These are phyloP conservation scores for Maudiozyma pseudohumilis DNA, from an alignment of 805 yeast species.

Conservation along the genomic window DNA sequence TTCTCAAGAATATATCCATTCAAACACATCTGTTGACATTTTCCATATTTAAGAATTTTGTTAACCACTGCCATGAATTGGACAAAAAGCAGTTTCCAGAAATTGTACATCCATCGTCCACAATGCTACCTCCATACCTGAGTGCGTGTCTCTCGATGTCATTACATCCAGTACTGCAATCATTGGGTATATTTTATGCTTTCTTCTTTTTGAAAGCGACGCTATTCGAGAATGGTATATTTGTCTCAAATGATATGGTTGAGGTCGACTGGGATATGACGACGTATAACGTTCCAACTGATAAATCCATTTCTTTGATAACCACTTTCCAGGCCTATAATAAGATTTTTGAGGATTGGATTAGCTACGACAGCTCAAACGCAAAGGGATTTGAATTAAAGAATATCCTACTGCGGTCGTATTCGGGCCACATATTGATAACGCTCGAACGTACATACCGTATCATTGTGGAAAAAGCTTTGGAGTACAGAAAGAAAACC, in stretches of 20 bases:
- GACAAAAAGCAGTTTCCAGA: constrained; percentile 17
- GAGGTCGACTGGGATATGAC: constrained; percentile 10
- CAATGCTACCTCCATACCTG: constrained; percentile 17
- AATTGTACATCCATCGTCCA: constrained; percentile 2
- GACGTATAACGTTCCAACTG: constrained; percentile 6
- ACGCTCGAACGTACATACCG: constrained; percentile 12
- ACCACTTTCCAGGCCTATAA: constrained; percentile 9
- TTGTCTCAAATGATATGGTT: constrained; percentile 2
- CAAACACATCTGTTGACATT: constrained; percentile 12
- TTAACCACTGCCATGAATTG: constrained; percentile 6
- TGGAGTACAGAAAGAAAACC: constrained; percentile 13
- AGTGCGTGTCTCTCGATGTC: neutral
- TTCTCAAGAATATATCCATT: constrained; percentile 7
- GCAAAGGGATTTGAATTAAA: constrained; percentile 3
- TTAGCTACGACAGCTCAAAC: constrained; percentile 3
- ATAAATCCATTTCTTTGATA: constrained; percentile 5
- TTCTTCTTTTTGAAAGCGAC: constrained; percentile 8
- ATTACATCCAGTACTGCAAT: neutral
- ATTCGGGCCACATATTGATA: constrained; percentile 5
- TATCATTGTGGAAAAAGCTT: constrained; percentile 13
- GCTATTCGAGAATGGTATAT: constrained; percentile 7
- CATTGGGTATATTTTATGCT: constrained; percentile 5
- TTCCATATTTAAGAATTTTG: constrained; percentile 10
- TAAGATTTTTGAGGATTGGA: constrained; percentile 8
- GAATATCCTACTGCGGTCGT: constrained; percentile 7